phyloP scores from a whole-genome alignment of 768 basidiomycete genomes.

The Macrolepiota dolichaula region DNA sequence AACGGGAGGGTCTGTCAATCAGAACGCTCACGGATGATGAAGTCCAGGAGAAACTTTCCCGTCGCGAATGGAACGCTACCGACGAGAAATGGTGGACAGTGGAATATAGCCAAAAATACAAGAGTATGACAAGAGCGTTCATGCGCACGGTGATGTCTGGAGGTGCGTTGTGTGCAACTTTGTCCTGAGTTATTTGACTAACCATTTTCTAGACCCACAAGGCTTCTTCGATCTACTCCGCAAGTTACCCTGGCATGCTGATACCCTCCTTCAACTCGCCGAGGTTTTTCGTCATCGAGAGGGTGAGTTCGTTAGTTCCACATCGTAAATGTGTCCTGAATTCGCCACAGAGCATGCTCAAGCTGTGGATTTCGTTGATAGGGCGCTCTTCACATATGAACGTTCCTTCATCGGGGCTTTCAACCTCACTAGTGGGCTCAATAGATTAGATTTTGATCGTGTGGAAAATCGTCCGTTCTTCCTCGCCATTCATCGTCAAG shows the following conservation, averaged over 20 bases:
- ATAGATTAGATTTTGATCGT: slow-evolving; percentile 83
- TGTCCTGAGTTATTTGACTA: background rate
- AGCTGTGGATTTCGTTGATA: slow-evolving; percentile 85
- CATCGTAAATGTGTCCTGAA: background rate
- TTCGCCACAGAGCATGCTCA: slow-evolving; percentile 63
- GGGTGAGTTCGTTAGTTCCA: slow-evolving; percentile 41
- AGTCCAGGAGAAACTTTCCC: slow-evolving; percentile 34
- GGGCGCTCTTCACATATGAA: slow-evolving; percentile 93
- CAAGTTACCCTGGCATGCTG: slow-evolving; percentile 86
- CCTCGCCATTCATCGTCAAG: slow-evolving; percentile 80
- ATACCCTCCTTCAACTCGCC: slow-evolving; percentile 83
- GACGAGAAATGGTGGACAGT: slow-evolving; percentile 29
- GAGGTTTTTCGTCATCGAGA: slow-evolving; percentile 87
- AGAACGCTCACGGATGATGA: slow-evolving; percentile 57
- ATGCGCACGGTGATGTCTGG: slow-evolving; percentile 79
- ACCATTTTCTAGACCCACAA: slow-evolving; percentile 56
- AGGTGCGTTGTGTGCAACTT: slow-evolving; percentile 42
- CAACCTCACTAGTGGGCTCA: slow-evolving; percentile 76
- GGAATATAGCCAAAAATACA: slow-evolving; percentile 83
- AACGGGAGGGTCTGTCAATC: slow-evolving; percentile 72
- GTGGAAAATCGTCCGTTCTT: slow-evolving; percentile 95
- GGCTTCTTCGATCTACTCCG: slow-evolving; percentile 74
- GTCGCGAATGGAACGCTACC: slow-evolving; percentile 30
- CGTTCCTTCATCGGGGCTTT: slow-evolving; percentile 85
- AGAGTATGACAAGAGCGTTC: slow-evolving; percentile 76